Percentiles rank a stretch among this genome's conserved stretches.
These are phyloP conservation scores for Francoa sonchifolia DNA, from an alignment of 441 rosid species.

Conservation along the genomic window DNA sequence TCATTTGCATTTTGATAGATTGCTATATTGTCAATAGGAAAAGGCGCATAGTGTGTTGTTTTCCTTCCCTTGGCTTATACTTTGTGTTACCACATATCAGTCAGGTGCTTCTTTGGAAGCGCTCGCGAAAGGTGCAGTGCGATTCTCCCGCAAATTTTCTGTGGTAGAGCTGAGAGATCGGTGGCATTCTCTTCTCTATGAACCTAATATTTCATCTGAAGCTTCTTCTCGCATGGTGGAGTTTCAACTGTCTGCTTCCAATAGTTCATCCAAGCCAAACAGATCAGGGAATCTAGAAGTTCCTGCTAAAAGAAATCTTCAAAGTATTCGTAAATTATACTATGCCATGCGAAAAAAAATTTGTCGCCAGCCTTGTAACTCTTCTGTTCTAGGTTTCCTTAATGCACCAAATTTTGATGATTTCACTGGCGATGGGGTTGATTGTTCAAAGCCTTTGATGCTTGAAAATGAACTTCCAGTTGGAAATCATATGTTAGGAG, in stretches of 20 bases:
- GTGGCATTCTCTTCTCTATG: slow-evolving; percentile 51
- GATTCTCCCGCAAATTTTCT: slow-evolving; percentile 38
- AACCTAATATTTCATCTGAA: slow-evolving; percentile 29
- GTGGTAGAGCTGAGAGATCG: slow-evolving; percentile 35
- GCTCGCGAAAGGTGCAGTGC: slow-evolving; percentile 48
- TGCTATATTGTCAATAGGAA: too few species aligned
- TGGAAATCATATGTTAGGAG: slow-evolving; percentile 19
- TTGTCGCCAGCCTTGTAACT: slow-evolving; percentile 13
- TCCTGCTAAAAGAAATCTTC: slow-evolving; percentile 20
- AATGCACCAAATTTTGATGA: slow-evolving; percentile 11
- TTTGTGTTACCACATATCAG: too few species aligned
- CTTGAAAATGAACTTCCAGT: slow-evolving; percentile 6
- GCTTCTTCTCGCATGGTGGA: slow-evolving; percentile 34
- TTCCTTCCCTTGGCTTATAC: too few species aligned
- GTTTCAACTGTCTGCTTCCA: slow-evolving; percentile 21
- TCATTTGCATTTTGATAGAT: too few species aligned
- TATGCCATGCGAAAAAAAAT: slow-evolving; percentile 27
- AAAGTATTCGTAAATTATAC: slow-evolving; percentile 24
- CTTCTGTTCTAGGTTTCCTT: slow-evolving; percentile 6
- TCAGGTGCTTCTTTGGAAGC: slow-evolving; percentile 51
- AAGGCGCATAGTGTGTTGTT: too few species aligned
- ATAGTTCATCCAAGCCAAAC: slow-evolving; percentile 8
- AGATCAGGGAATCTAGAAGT: slow-evolving; percentile 13
- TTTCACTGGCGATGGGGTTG: slow-evolving; percentile 3
- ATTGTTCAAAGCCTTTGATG: slow-evolving; percentile 10